These are phyloP conservation scores for Wallacemonas sp. DNA, from an alignment of 208 protist species.

Conservation along the genomic window DNA sequence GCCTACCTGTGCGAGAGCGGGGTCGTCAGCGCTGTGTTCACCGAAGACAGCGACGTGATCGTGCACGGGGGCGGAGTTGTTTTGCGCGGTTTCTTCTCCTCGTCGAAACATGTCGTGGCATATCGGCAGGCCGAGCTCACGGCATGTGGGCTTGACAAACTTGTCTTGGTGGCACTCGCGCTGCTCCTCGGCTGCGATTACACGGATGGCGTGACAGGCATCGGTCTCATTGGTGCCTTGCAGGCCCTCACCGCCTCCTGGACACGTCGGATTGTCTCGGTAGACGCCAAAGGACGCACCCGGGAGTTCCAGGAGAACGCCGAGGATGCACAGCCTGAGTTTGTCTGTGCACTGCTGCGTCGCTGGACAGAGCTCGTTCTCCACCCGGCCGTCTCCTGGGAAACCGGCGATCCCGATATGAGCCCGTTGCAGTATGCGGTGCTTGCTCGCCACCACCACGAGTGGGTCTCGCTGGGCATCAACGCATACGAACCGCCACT, in stretches of 20 bases:
- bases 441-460: slow-evolving; percentile 16
- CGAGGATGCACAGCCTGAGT: slow-evolving; percentile 21
- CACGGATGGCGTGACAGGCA: slow-evolving; percentile 87
- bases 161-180: slow-evolving; percentile 86
- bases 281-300: neutral
- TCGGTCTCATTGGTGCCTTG: slow-evolving; percentile 77
- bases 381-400: slow-evolving; percentile 27
- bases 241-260: slow-evolving; percentile 59
- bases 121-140: slow-evolving; percentile 61
- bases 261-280: slow-evolving; percentile 6
- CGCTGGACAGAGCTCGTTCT: slow-evolving; percentile 41
- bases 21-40: slow-evolving; percentile 95
- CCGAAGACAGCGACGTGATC: slow-evolving; percentile 96
- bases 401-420: slow-evolving; percentile 31
- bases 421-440: slow-evolving; percentile 49
- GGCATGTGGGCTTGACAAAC: slow-evolving; percentile 76
- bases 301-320: neutral
- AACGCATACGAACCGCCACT: slow-evolving; percentile 41
- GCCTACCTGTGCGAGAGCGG: slow-evolving; percentile 72
- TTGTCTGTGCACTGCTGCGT: slow-evolving; percentile 28
- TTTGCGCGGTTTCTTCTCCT: slow-evolving; percentile 92
- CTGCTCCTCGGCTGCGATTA: slow-evolving; percentile 96
- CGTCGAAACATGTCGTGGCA: slow-evolving; percentile 59
- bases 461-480: slow-evolving; percentile 49
- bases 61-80: slow-evolving; percentile 93